phyloP scores from a whole-genome alignment of 176 grass and related monocot species.

The Areca catechu region DNA sequence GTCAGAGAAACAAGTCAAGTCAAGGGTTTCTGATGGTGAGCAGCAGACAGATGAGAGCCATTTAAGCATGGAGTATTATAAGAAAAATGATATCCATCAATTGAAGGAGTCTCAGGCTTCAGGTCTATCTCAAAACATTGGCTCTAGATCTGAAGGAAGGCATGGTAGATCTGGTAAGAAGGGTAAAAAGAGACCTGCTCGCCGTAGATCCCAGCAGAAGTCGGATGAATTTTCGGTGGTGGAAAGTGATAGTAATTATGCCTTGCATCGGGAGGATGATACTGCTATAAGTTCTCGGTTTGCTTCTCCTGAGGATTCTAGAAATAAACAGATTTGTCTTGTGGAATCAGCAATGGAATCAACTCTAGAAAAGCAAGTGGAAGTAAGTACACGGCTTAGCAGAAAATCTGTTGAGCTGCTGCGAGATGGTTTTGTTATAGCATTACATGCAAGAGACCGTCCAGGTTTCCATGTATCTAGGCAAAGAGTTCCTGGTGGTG shows the following conservation, averaged over 20 bases:
- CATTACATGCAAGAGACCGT: slow-evolving; percentile 55
- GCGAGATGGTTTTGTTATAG: slow-evolving; percentile 79
- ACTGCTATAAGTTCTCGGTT: slow-evolving; percentile 78
- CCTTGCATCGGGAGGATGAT: slow-evolving; percentile 51
- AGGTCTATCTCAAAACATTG: slow-evolving; percentile 33
- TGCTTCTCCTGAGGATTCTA: slow-evolving; percentile 86
- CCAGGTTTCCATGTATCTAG: slow-evolving; percentile 69
- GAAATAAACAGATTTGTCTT: slow-evolving; percentile 53
- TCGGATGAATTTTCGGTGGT: slow-evolving; percentile 49
- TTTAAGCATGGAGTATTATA: slow-evolving; percentile 55
- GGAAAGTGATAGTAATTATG: slow-evolving; percentile 61
- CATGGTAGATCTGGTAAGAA: slow-evolving; percentile 76
- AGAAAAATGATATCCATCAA: slow-evolving; percentile 45
- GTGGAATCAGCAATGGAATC: slow-evolving; percentile 61
- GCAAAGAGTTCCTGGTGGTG: slow-evolving; percentile 57
- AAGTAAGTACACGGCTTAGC: slow-evolving; percentile 12
- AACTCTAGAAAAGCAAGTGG: slow-evolving; percentile 40
- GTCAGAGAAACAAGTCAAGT: slow-evolving; percentile 43
- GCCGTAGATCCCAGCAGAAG: slow-evolving; percentile 73
- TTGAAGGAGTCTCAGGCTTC: slow-evolving; percentile 45
- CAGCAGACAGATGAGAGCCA: slow-evolving; percentile 58
- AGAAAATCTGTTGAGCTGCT: slow-evolving; percentile 50
- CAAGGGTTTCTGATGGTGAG: slow-evolving; percentile 33
- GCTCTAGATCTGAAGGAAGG: slow-evolving; percentile 62
- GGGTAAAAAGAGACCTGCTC: slow-evolving; percentile 88